Evolutionary conservation across 306 rosid species (phyloP).

Genomic region (cucumber (Cucumis sativus)): Cucumber_9930_V3 NC_026658.2:1291501-1292000

Average conservation of each 20-base stretch:
- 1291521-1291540: neutral
- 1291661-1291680: neutral
- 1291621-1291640: neutral
- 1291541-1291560: neutral
- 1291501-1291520: neutral
- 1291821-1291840: neutral
- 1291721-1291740: neutral
- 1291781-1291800: neutral
- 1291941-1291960: neutral
- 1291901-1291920: neutral
- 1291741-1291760: neutral
- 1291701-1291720: neutral
- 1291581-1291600: neutral
- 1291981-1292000: neutral
- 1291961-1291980: neutral
- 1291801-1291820: neutral
- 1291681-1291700: neutral
- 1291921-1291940: neutral
- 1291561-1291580: neutral
- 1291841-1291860: neutral
- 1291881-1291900: neutral
- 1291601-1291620: neutral
- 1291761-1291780: too few relatives aligned
- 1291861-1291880: neutral
- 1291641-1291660: neutral